Conservation (phyloP, 2,329 filamentous ascomycete species). For the Aspergillus niger region DNA sequence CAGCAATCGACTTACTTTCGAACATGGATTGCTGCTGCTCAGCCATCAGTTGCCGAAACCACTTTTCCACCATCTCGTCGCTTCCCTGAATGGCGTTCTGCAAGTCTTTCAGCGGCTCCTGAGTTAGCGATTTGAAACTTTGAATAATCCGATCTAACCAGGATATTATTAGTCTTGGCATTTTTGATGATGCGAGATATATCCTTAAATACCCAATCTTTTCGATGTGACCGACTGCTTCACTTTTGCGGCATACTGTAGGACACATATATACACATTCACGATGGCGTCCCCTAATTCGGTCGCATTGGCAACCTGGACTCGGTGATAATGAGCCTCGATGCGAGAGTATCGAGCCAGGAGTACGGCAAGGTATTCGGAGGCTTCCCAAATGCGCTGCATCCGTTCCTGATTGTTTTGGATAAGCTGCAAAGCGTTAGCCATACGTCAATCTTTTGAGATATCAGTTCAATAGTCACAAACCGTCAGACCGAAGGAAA, state of each 20-base stretch:
- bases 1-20: background rate
- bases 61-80: background rate
- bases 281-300: background rate
- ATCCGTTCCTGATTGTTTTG: background rate
- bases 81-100: background rate
- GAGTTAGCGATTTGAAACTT: background rate
- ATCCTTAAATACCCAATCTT: background rate
- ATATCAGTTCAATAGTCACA: background rate
- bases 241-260: background rate
- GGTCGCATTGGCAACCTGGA: background rate
- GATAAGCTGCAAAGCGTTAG: background rate
- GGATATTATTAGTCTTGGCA: background rate
- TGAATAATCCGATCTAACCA: background rate
- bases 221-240: background rate
- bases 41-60: background rate
- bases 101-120: background rate
- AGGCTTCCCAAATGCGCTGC: background rate
- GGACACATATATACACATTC: background rate
- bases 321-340: background rate
- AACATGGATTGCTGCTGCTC: background rate
- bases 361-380: background rate
- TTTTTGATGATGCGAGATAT: too few species aligned
- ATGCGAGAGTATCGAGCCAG: background rate
- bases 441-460: background rate
- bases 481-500: background rate